Evolutionary conservation across 306 rosid genomes (phyloP), one percentile per base, ranked within the genome.

Genomic region (Cucurbita maxima): DNA sequence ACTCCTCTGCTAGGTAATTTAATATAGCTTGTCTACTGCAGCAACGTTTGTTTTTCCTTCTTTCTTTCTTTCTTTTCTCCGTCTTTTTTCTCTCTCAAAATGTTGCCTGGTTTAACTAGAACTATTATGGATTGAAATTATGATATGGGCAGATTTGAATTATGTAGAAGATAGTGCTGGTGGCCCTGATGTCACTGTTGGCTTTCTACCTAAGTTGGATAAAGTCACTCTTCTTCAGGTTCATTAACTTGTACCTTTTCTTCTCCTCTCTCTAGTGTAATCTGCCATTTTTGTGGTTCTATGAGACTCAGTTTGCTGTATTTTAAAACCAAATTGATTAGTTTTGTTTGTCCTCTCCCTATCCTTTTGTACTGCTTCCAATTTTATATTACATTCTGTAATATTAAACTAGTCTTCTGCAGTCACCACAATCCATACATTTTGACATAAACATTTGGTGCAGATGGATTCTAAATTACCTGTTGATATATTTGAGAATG

Each of bases 161-260:
- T 90, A 93, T 69, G 88, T 86, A 12, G 98, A 93, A 83, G 97
- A 93, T 73, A 93, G 98, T 87, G 97, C 97, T 72, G 96, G 98
- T 59, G 98, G 97, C 60, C 84, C 98, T 80, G 96, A 93, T 87
- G 96, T 93, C 78, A 90, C 96, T 19, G 81, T 90, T 8, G 98
- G 96, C 60, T 81, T 86, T 82, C 84, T 93, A 52, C 96, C 93
- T 7, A 88, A 90, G 87, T 66, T 87, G 80, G 96, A 93, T 73
- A 90, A 87, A 86, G 89, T 93, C 66, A 88, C 97, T 58, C 90
- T 93, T 74, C 92, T 93, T 67, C 96, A 93, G 97, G 97, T 88
- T 75, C 38, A 41, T 43, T 62, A 48, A 58, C 70, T 56, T 11
- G 16, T 9, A 63, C 71, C 2, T n/a, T 38, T 62, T 40, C 51